Evolutionary conservation across 352 stramenopile genomes (phyloP).

Genomic region (Globisporangium solare): DNA sequence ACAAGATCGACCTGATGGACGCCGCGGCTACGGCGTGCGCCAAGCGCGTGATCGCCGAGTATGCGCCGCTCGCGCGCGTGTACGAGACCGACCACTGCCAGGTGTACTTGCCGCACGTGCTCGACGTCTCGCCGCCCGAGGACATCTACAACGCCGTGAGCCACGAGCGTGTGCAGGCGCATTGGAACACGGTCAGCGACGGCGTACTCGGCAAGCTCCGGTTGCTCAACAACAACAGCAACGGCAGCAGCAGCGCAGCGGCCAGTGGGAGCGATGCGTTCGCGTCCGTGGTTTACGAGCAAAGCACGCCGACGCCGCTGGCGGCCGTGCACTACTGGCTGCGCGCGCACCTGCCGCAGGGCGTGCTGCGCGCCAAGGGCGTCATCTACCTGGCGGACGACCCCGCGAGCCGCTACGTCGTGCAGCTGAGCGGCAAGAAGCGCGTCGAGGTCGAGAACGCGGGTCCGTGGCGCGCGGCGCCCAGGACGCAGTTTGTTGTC

Average conservation of each 20-base stretch:
- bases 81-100: conserved; percentile 63
- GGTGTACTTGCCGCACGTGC: conserved; percentile 65
- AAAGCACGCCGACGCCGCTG: conserved; percentile 28
- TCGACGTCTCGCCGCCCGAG: conserved; percentile 61
- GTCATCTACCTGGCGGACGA: conserved; percentile 62
- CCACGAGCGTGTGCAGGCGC: conserved; percentile 56
- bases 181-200: conserved; percentile 52
- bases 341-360: conserved; percentile 23
- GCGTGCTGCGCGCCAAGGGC: conserved; percentile 53
- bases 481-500: conserved; percentile 71
- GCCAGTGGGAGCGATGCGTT: conserved; percentile 16
- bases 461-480: conserved; percentile 45
- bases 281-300: conserved; percentile 45
- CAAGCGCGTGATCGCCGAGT: conserved; percentile 26
- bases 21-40: conserved; percentile 23
- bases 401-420: conserved; percentile 51
- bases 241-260: not conserved
- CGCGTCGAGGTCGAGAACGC: conserved; percentile 63
- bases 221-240: conserved; percentile 10
- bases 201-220: conserved; percentile 30
- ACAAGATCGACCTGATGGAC: conserved; percentile 72
- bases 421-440: conserved; percentile 66
- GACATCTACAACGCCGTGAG: conserved; percentile 47
- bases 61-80: conserved; percentile 50
- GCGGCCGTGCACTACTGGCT: conserved; percentile 53